Evolutionary conservation across 2,329 filamentous ascomycete genomes (phyloP).

Genomic region (Diplodia seriata): DNA sequence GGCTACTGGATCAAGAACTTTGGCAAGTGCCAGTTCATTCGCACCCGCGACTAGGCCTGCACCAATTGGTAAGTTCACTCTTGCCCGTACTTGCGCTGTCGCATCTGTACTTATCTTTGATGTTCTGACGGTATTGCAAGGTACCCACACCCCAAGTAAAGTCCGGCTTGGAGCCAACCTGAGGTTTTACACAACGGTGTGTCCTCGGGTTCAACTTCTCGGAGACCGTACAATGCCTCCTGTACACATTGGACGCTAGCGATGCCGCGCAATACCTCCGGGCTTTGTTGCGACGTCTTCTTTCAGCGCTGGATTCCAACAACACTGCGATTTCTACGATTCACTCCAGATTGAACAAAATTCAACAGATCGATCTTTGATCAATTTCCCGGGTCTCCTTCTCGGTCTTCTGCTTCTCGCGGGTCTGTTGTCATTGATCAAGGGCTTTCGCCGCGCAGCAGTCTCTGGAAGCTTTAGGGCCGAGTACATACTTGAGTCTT

Average conservation of each 20-base stretch:
- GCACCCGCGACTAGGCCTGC: conserved; percentile 10
- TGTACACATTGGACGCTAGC: neutral
- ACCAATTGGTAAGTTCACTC: conserved; percentile 6
- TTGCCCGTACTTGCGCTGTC: too few species aligned
- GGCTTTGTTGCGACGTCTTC: neutral
- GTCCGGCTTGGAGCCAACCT: neutral
- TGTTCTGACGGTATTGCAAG: neutral
- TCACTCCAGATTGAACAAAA: conserved; percentile 9
- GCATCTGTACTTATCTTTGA: neutral
- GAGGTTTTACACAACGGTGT: neutral
- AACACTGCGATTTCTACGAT: neutral
- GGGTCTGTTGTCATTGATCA: neutral
- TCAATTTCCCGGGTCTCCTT: neutral
- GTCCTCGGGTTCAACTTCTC: neutral
- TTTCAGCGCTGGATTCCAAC: neutral
- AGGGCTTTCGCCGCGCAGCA: neutral
- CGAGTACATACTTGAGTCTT: neutral
- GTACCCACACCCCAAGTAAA: neutral
- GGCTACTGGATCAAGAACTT: conserved; percentile 45
- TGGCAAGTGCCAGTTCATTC: conserved; percentile 34
- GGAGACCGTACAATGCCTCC: neutral
- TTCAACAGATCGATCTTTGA: neutral
- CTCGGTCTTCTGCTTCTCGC: neutral
- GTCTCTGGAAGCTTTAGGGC: neutral
- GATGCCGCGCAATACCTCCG: conserved; percentile 12